Conservation (phyloP, 768 basidiomycete genomes). For the Boletus eberwhitei region DNA sequence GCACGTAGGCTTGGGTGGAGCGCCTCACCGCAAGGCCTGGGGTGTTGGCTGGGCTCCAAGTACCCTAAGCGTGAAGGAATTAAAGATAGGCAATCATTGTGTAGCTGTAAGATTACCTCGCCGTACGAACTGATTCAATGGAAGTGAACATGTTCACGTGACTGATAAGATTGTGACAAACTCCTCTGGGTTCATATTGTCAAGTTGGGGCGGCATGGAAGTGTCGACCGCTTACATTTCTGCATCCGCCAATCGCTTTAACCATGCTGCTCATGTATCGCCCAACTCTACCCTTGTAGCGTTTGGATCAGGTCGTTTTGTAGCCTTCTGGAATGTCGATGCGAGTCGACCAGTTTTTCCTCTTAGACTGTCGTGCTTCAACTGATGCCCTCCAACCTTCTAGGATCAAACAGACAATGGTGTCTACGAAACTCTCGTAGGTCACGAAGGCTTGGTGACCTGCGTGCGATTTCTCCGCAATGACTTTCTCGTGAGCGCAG, state of each 20-base stretch:
- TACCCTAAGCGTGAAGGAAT: constrained; percentile 10
- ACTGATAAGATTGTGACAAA: constrained; percentile 14
- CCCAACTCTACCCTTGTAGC: constrained; percentile 39
- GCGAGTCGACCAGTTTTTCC: constrained; percentile 32
- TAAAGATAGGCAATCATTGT: not conserved
- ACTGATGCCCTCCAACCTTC: constrained; percentile 5
- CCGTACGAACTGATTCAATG: not conserved
- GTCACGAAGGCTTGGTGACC: constrained; percentile 72
- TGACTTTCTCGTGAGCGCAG: constrained; percentile 61
- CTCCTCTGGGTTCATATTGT: not conserved
- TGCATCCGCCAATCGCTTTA: constrained; percentile 47
- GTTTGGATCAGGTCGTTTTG: constrained; percentile 52
- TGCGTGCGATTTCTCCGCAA: constrained; percentile 65
- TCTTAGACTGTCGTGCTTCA: not conserved
- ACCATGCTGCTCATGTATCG: constrained; percentile 37
- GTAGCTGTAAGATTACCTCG: not conserved
- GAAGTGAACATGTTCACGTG: constrained; percentile 8
- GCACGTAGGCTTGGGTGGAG: constrained; percentile 29
- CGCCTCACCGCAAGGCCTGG: constrained; percentile 22
- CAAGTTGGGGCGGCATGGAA: constrained; percentile 8
- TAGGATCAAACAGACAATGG: constrained; percentile 53
- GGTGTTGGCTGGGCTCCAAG: constrained; percentile 22
- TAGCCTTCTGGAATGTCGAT: constrained; percentile 58
- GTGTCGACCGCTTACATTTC: constrained; percentile 41
- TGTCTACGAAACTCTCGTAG: constrained; percentile 67